Evolutionary conservation across 345 rosid genomes (phyloP).

Genomic region (Lumnitzera littorea): DNA sequence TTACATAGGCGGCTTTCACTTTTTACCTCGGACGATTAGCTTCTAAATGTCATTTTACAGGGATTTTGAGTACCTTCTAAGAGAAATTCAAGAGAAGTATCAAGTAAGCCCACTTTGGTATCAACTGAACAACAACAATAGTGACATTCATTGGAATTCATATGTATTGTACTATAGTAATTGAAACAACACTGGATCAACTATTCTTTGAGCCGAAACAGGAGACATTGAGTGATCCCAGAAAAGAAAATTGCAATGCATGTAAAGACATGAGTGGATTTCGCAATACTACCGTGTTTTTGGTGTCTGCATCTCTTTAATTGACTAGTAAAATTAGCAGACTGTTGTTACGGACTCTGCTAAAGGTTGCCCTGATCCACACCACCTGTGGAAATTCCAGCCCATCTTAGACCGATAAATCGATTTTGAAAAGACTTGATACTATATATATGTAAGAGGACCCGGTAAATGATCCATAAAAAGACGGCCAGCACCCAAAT

Average conservation of each 20-base stretch:
- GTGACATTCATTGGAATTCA: too few species aligned
- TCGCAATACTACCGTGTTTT: constrained; percentile 53
- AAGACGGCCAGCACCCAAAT: constrained; percentile 21
- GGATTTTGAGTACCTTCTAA: too few species aligned
- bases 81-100: too few species aligned
- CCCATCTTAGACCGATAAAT: constrained; percentile 2
- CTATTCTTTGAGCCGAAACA: neutral
- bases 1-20: too few species aligned
- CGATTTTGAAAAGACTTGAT: constrained; percentile 9
- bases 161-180: too few species aligned
- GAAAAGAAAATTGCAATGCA: neutral
- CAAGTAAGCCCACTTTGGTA: too few species aligned
- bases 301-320: constrained; percentile 72
- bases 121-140: too few species aligned
- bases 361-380: constrained; percentile 43
- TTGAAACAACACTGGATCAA: too few species aligned
- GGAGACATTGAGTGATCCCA: too few species aligned
- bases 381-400: constrained; percentile 35
- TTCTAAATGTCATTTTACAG: too few species aligned
- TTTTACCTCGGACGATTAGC: too few species aligned
- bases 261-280: neutral
- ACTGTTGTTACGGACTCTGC: constrained; percentile 12
- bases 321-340: constrained; percentile 9
- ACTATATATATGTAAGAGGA: constrained; percentile 22
- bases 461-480: constrained; percentile 9